Percentiles rank a stretch among this genome's conserved stretches.
phyloP scores from a whole-genome alignment of 192 early-diverging fungal genomes.

The Coemansia sp. region DNA sequence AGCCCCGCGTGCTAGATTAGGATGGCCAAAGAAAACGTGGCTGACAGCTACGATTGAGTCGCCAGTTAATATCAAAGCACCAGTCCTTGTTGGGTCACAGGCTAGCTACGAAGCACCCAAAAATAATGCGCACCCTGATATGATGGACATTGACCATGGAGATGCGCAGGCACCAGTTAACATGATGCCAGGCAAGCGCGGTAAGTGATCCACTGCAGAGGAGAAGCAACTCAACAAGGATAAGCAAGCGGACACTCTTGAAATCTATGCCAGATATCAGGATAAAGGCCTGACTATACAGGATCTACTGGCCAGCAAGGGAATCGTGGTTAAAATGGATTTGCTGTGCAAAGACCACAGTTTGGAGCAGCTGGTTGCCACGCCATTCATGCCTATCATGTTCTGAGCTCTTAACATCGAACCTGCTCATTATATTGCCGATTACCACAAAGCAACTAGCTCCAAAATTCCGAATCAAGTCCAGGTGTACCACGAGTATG shows the following conservation, averaged over 20 bases:
- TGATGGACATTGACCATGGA: not conserved
- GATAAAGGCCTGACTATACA: not conserved
- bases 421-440: not conserved
- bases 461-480: not conserved
- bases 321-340: not conserved
- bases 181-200: not conserved
- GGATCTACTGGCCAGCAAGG: not conserved
- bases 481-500: constrained; percentile 12
- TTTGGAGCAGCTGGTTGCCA: not conserved
- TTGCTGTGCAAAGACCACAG: not conserved
- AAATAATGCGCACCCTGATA: not conserved
- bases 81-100: no score
- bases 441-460: not conserved
- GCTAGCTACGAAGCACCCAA: not conserved
- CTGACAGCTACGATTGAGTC: no score
- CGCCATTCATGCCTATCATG: constrained; percentile 13
- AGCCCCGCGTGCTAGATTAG: not conserved
- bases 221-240: not conserved
- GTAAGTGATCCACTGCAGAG: not conserved
- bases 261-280: not conserved
- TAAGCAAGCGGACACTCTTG: not conserved
- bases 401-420: not conserved
- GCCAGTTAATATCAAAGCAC: no score
- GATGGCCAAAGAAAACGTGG: not conserved
- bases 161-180: not conserved